Evolutionary conservation across 2,329 filamentous ascomycete species (phyloP).

Genomic region (Thielaviopsis musarum): DNA sequence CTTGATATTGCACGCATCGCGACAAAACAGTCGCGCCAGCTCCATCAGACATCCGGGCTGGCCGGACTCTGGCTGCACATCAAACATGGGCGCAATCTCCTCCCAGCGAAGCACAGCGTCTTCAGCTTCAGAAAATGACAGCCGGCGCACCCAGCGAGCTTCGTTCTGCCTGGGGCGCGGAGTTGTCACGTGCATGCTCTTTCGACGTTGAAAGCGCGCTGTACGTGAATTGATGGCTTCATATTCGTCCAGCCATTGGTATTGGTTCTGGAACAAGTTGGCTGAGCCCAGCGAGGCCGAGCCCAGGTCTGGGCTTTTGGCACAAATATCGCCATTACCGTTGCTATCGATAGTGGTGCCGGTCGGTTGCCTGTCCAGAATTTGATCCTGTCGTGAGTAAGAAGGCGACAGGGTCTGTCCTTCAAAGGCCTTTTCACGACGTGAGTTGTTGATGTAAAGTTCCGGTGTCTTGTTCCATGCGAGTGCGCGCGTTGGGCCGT

Average conservation of each 20-base stretch:
- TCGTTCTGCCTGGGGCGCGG: conserved; percentile 29
- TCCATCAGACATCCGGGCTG: conserved; percentile 17
- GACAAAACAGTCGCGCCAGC: conserved; percentile 38
- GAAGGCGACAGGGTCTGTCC: background rate
- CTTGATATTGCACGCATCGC: conserved; percentile 34
- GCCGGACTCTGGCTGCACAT: conserved; percentile 14
- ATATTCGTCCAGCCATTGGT: conserved; percentile 3
- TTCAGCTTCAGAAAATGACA: conserved; percentile 62
- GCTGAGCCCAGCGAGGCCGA: background rate
- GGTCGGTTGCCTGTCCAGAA: background rate
- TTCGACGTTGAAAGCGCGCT: conserved; percentile 37
- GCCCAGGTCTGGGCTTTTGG: background rate
- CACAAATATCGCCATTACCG: background rate
- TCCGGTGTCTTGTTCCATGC: conserved; percentile 49
- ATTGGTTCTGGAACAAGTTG: background rate
- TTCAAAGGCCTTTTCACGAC: conserved; percentile 3
- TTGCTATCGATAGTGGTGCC: background rate
- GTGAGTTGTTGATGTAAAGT: conserved; percentile 29
- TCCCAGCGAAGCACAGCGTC: conserved; percentile 57
- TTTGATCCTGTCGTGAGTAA: background rate
- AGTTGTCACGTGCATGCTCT: conserved; percentile 30
- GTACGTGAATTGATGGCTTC: conserved; percentile 5
- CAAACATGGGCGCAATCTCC: conserved; percentile 29
- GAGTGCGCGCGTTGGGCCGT: conserved; percentile 27
- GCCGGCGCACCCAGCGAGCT: conserved; percentile 49